A percentile compares a stretch with the other conserved stretches of the same genome.
Evolutionary conservation across 2,329 filamentous ascomycete genomes (phyloP).

Genomic region (Cadophora luteo-olivacea): DNA sequence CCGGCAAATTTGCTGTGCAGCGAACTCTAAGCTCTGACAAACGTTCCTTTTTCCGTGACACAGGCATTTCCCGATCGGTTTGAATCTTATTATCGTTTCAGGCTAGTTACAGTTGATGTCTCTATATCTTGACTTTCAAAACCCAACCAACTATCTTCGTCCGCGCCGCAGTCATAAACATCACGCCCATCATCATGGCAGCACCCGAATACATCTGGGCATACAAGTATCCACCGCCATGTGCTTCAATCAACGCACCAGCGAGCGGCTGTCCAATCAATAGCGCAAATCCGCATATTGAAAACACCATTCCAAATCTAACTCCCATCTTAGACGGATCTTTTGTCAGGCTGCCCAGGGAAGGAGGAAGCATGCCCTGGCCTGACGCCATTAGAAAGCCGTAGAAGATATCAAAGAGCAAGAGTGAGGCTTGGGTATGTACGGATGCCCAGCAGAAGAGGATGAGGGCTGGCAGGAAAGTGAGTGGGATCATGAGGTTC

Average conservation of each 20-base stretch:
- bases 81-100: too few relatives aligned
- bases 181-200: slow-evolving; percentile 44
- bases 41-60: too few relatives aligned
- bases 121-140: slow-evolving; percentile 16
- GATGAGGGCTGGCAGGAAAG: slow-evolving; percentile 41
- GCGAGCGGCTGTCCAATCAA: slow-evolving; percentile 41
- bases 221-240: slow-evolving; percentile 34
- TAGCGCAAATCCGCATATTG: slow-evolving; percentile 52
- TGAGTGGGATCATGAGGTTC: slow-evolving; percentile 56
- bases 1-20: too few relatives aligned
- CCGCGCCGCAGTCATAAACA: slow-evolving; percentile 29
- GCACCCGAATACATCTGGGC: slow-evolving; percentile 34
- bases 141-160: slow-evolving; percentile 26
- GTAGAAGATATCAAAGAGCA: slow-evolving; percentile 56
- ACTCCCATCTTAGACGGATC: slow-evolving; percentile 60
- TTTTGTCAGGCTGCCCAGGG: slow-evolving; percentile 54
- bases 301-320: slow-evolving; percentile 65
- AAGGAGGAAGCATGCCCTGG: slow-evolving; percentile 57
- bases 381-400: slow-evolving; percentile 56
- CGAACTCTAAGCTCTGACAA: too few relatives aligned
- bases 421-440: slow-evolving; percentile 48
- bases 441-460: slow-evolving; percentile 58
- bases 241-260: slow-evolving; percentile 36
- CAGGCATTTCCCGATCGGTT: too few relatives aligned
- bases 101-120: too few relatives aligned